Conservation (phyloP, 1,284 basidiomycete species). For the Cutaneotrichosporon dermatis region DNA sequence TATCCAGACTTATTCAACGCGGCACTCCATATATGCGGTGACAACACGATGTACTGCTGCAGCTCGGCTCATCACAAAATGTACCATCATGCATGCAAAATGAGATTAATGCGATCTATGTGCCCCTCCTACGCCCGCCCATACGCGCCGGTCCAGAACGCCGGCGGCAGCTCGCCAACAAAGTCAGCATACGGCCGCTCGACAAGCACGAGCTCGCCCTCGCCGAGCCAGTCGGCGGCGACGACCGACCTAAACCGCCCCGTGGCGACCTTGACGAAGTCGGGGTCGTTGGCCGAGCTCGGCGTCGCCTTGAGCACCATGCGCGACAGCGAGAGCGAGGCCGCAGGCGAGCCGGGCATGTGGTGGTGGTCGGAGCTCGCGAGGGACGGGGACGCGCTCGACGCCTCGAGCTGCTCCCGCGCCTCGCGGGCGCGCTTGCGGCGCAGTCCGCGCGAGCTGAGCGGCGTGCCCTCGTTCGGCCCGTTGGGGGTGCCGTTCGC, state of each 20-base stretch:
- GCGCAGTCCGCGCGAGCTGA: slow-evolving; percentile 14
- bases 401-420: slow-evolving; percentile 46
- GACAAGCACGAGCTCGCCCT: slow-evolving; percentile 73
- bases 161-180: slow-evolving; percentile 63
- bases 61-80: no score
- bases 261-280: slow-evolving; percentile 61
- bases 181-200: slow-evolving; percentile 86
- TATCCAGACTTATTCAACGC: no score
- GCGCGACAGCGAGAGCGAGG: neutral
- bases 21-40: no score
- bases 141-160: slow-evolving; percentile 37
- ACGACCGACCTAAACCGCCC: slow-evolving; percentile 75
- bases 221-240: slow-evolving; percentile 67
- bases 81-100: no score
- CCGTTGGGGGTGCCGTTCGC: neutral
- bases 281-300: slow-evolving; percentile 28
- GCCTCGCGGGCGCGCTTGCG: slow-evolving; percentile 42
- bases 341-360: neutral
- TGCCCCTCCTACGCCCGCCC: slow-evolving; percentile 12
- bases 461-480: neutral
- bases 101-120: no score
- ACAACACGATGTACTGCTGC: no score
- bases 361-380: slow-evolving; percentile 25
- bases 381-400: slow-evolving; percentile 63
- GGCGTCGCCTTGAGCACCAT: slow-evolving; percentile 12